Conservation (phyloP, 2,329 filamentous ascomycete species). For the Nothophoma quercina region DNA sequence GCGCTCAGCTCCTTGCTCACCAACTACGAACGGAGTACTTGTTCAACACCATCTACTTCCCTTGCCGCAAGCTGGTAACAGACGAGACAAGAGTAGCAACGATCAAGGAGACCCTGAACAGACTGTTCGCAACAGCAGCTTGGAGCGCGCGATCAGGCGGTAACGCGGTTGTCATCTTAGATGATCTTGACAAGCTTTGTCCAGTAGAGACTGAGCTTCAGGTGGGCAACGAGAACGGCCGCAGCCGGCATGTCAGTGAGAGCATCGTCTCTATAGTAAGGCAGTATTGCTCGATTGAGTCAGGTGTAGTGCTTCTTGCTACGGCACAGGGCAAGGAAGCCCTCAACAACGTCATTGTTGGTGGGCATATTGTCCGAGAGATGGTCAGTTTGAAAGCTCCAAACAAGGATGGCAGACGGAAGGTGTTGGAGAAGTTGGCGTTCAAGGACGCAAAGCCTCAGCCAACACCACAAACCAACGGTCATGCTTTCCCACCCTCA, state of each 20-base stretch:
- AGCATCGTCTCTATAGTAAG: constrained; percentile 81
- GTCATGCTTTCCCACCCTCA: constrained; percentile 44
- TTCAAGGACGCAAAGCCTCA: constrained; percentile 49
- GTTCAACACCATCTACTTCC: constrained; percentile 85
- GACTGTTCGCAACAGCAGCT: constrained; percentile 85
- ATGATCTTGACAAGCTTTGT: constrained; percentile 92
- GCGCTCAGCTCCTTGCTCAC: constrained; percentile 78
- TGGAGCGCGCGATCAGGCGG: constrained; percentile 92
- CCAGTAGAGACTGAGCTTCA: constrained; percentile 94
- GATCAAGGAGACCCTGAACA: constrained; percentile 86
- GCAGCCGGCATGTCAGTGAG: constrained; percentile 92
- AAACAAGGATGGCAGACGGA: constrained; percentile 86
- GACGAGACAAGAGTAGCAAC: constrained; percentile 89
- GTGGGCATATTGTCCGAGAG: constrained; percentile 90
- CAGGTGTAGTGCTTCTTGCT: constrained; percentile 83
- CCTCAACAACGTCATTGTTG: constrained; percentile 87
- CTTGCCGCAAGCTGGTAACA: constrained; percentile 85
- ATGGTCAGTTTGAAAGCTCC: constrained; percentile 90
- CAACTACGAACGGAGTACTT: constrained; percentile 74
- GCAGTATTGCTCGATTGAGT: constrained; percentile 82
- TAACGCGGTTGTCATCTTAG: constrained; percentile 82
- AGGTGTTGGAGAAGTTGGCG: constrained; percentile 82
- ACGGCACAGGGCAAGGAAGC: constrained; percentile 94
- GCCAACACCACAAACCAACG: constrained; percentile 28
- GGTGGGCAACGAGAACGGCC: constrained; percentile 89